These are phyloP conservation scores for Clarkia xantiana DNA, from an alignment of 345 rosid species.

Conservation along the genomic window DNA sequence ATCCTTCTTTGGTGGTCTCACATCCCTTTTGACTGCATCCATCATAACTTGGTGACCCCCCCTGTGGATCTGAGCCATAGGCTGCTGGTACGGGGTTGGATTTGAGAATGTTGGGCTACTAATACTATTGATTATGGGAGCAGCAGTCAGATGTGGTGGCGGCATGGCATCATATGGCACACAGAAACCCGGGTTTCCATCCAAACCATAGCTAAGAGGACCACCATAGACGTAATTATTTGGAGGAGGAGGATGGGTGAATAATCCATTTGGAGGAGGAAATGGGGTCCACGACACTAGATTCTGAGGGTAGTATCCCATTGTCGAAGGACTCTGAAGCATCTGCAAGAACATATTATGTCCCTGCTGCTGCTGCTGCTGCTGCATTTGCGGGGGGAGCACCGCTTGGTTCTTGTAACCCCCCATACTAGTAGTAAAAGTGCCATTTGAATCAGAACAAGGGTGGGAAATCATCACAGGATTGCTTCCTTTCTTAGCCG, in stretches of 20 bases:
- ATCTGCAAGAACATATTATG: conserved; percentile 44
- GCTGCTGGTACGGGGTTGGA: conserved; percentile 41
- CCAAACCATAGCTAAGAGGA: conserved; percentile 43
- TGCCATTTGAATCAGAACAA: too few species aligned
- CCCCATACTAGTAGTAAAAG: too few species aligned
- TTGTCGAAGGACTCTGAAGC: conserved; percentile 50
- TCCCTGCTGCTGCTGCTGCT: conserved; percentile 34
- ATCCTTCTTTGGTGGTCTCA: too few species aligned
- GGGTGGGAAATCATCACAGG: too few species aligned
- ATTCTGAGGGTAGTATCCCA: conserved; percentile 74
- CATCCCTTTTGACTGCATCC: conserved; percentile 19
- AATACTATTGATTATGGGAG: too few species aligned
- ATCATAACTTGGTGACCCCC: conserved; percentile 12
- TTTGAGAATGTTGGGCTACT: too few species aligned
- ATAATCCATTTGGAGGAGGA: too few species aligned
- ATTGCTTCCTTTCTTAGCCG: conserved; percentile 18
- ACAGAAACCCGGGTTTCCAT: conserved; percentile 49
- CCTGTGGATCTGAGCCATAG: conserved; percentile 21
- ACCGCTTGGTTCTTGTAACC: too few species aligned
- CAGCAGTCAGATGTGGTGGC: conserved; percentile 17
- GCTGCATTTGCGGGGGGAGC: conserved; percentile 25
- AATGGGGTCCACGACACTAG: conserved; percentile 67
- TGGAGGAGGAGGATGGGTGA: too few species aligned
- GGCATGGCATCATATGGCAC: conserved; percentile 50
- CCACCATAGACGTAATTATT: conserved; percentile 49